Percentiles rank a stretch among this genome's conserved stretches.
Conservation (phyloP, 2,329 filamentous ascomycete species). For the Chaetomium strumarium region DNA sequence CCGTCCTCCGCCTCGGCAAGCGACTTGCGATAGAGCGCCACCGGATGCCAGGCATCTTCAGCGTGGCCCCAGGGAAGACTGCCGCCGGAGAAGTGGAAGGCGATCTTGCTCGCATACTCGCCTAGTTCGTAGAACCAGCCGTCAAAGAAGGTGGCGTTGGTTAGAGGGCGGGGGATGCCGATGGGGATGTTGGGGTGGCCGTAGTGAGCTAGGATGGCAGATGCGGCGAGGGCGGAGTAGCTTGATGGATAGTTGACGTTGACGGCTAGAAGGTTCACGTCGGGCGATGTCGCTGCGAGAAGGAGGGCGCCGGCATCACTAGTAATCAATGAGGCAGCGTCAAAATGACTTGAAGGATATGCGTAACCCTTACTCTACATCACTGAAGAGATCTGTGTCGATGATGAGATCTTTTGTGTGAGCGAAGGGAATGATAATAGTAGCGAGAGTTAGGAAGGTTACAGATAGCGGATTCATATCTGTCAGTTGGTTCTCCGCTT, state of each 20-base stretch:
- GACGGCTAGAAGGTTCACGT: constrained; percentile 35
- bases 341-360: not conserved
- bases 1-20: constrained; percentile 34
- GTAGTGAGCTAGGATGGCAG: constrained; percentile 39
- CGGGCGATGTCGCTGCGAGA: constrained; percentile 34
- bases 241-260: constrained; percentile 38
- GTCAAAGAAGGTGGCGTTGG: constrained; percentile 40
- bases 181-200: constrained; percentile 33
- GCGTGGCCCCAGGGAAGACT: constrained; percentile 32
- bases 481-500: too few species aligned
- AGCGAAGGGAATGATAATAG: not conserved
- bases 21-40: constrained; percentile 40
- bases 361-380: constrained; percentile 35
- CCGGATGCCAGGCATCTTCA: constrained; percentile 36
- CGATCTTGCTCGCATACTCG: constrained; percentile 43
- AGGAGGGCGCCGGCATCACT: constrained; percentile 39
- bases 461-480: not conserved
- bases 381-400: constrained; percentile 43
- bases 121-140: constrained; percentile 33
- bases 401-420: constrained; percentile 36
- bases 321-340: not conserved
- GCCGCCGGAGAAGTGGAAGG: constrained; percentile 36
- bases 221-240: constrained; percentile 38
- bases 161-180: constrained; percentile 36
- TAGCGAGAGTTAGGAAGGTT: not conserved